Percentiles rank a stretch among this genome's conserved stretches.
Evolutionary conservation across 805 yeast species (phyloP).

Genomic region (Spathaspora arborariae): DNA sequence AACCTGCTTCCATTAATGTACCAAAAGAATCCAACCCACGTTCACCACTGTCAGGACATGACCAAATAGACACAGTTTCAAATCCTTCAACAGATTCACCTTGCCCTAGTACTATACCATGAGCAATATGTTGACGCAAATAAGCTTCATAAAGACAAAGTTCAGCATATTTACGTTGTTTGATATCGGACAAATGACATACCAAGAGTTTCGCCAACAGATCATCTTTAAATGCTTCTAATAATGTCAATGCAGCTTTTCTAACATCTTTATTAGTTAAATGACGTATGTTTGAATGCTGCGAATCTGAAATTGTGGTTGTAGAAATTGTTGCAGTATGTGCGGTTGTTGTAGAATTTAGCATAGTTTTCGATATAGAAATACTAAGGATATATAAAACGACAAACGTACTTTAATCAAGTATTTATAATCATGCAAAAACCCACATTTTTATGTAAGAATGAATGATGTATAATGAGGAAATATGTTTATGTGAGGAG

Average conservation of each 20-base stretch:
- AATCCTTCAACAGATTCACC: constrained; percentile 41
- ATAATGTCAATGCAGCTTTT: constrained; percentile 36
- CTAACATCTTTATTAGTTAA: constrained; percentile 18
- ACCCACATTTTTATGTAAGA: not conserved
- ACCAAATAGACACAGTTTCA: constrained; percentile 56
- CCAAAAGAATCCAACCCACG: constrained; percentile 44
- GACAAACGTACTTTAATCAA: not conserved
- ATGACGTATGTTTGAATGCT: constrained; percentile 8
- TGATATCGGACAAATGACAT: constrained; percentile 20
- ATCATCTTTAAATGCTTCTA: constrained; percentile 33
- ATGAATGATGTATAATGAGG: not conserved
- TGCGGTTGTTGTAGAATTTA: not conserved
- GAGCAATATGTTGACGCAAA: constrained; percentile 45
- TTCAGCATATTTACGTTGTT: constrained; percentile 23
- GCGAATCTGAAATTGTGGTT: not conserved
- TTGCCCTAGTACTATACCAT: constrained; percentile 48
- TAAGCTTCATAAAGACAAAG: constrained; percentile 47
- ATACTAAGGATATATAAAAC: not conserved
- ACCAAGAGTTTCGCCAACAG: constrained; percentile 29
- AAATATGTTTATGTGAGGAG: not conserved
- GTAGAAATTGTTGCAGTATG: not conserved
- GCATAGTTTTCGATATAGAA: not conserved
- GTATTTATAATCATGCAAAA: constrained; percentile 2
- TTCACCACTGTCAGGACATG: constrained; percentile 40
- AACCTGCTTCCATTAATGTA: constrained; percentile 50